A percentile compares a stretch with the other conserved stretches of the same genome.
phyloP scores from a whole-genome alignment of 2,329 filamentous ascomycete genomes.

The Plenodomus tracheiphilus region DNA sequence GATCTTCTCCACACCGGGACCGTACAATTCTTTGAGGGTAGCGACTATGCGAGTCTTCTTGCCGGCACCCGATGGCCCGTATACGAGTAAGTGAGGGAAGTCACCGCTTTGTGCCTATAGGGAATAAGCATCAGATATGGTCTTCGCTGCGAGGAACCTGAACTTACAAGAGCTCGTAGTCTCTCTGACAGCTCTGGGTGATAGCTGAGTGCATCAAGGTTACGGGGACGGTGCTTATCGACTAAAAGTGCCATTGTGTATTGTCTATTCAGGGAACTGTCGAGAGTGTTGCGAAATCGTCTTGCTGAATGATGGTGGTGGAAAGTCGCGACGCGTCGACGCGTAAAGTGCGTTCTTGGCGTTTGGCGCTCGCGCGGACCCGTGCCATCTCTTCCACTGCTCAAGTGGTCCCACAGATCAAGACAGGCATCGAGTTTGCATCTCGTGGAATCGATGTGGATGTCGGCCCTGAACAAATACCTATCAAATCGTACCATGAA shows the following conservation, averaged over 20 bases:
- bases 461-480: too few relatives aligned
- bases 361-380: conserved; percentile 15
- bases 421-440: too few relatives aligned
- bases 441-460: too few relatives aligned
- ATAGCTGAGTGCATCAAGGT: conserved; percentile 79
- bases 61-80: conserved; percentile 92
- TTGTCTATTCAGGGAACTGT: conserved; percentile 3
- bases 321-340: conserved; percentile 29
- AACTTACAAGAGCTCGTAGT: conserved; percentile 77
- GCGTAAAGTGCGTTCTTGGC: conserved; percentile 33
- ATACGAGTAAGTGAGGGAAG: conserved; percentile 96
- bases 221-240: conserved; percentile 70
- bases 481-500: too few relatives aligned
- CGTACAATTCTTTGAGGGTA: conserved; percentile 92
- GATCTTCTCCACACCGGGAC: conserved; percentile 98
- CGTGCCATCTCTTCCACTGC: background rate
- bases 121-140: conserved; percentile 15
- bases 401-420: too few relatives aligned
- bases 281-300: conserved; percentile 8
- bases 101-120: conserved; percentile 89
- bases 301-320: conserved; percentile 4
- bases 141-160: background rate
- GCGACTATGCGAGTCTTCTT: conserved; percentile 98
- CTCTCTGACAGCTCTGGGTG: conserved; percentile 86
- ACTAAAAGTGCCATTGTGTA: conserved; percentile 64